These are phyloP conservation scores for Protomyces inundatus DNA, from an alignment of 1,139 yeast species.

Conservation along the genomic window DNA sequence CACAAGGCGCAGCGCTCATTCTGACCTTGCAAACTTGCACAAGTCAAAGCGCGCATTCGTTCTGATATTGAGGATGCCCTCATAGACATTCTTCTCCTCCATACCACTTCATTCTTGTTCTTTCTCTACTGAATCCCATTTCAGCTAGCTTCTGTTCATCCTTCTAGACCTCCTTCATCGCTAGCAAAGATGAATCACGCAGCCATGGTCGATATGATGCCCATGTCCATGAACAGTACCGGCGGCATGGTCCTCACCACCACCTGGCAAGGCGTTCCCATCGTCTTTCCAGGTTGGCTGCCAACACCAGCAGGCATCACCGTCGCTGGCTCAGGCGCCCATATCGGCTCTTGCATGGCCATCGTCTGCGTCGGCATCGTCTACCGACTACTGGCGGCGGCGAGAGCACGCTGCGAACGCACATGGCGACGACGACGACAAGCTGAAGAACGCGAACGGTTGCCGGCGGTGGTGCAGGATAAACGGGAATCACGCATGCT, in stretches of 20 bases:
- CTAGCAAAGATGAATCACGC: background rate
- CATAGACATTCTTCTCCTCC: background rate
- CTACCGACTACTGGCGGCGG: background rate
- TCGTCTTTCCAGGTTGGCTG: background rate
- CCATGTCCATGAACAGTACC: background rate
- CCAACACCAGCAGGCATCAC: background rate
- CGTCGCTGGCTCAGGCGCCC: background rate
- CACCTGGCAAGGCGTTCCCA: background rate
- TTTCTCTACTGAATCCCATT: background rate
- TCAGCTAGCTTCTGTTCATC: background rate
- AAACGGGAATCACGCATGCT: background rate
- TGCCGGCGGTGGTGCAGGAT: background rate
- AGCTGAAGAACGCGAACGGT: background rate
- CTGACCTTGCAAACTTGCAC: too few relatives aligned
- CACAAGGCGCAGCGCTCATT: too few relatives aligned
- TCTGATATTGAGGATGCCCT: too few relatives aligned
- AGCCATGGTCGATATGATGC: background rate
- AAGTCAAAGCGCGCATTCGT: too few relatives aligned
- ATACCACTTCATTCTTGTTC: background rate
- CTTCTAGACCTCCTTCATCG: background rate
- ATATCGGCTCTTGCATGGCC: background rate
- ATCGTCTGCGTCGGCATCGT: background rate
- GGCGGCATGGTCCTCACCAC: background rate
- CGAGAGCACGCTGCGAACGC: background rate
- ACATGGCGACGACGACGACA: background rate